phyloP scores from a whole-genome alignment of 1,139 yeast species.

The Zygosaccharomyces sapae region DNA sequence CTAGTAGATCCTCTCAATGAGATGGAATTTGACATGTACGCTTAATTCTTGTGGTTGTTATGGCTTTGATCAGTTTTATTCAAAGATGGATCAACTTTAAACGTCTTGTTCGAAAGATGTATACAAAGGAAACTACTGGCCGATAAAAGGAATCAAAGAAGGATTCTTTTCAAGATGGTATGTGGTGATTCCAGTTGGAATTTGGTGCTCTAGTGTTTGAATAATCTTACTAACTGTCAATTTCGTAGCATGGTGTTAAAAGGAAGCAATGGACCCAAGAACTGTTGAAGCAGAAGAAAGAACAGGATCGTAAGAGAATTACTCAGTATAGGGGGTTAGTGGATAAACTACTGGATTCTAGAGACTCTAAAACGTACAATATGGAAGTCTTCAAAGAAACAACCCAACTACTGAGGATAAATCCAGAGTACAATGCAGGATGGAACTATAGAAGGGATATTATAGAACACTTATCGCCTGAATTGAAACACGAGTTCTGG shows the following conservation, averaged over 20 bases:
- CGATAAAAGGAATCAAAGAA: not conserved
- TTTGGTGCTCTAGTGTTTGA: not conserved
- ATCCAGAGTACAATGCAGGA: slow-evolving; percentile 83
- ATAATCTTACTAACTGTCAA: not conserved
- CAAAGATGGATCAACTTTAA: not conserved
- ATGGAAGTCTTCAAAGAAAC: slow-evolving; percentile 49
- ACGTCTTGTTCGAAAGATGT: not conserved
- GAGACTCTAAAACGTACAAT: slow-evolving; percentile 38
- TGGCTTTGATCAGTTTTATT: slow-evolving; percentile 8
- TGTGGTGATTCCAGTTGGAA: not conserved
- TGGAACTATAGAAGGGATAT: slow-evolving; percentile 91
- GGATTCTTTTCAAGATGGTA: slow-evolving; percentile 7
- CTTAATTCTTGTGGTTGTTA: not conserved
- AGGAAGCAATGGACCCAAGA: slow-evolving; percentile 56
- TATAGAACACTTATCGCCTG: slow-evolving; percentile 36
- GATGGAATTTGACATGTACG: slow-evolving; percentile 31
- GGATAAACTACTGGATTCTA: slow-evolving; percentile 41
- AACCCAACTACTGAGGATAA: slow-evolving; percentile 53
- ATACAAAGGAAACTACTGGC: not conserved
- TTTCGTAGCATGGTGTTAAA: slow-evolving; percentile 61
- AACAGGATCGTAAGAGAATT: slow-evolving; percentile 55
- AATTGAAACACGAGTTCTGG: slow-evolving; percentile 39
- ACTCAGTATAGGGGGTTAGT: slow-evolving; percentile 49
- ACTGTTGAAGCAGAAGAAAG: slow-evolving; percentile 50
- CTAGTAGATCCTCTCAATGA: slow-evolving; percentile 76